phyloP scores from a whole-genome alignment of 2,329 filamentous ascomycete genomes.

The Paecilomyces dactylethromorphus region DNA sequence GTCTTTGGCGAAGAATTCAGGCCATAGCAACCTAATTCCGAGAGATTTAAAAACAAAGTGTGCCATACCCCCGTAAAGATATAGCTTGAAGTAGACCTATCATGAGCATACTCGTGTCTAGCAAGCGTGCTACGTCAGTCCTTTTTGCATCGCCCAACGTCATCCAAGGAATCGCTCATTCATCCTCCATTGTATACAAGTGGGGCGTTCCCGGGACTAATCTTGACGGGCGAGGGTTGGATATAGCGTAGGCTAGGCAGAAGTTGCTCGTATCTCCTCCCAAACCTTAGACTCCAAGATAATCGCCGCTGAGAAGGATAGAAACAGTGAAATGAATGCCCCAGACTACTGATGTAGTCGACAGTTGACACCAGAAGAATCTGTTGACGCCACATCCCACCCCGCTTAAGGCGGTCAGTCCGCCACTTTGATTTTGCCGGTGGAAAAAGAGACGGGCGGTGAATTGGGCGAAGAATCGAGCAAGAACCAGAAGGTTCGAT shows the following conservation, averaged over 20 bases:
- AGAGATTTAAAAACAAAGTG: neutral
- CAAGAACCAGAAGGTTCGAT: slow-evolving; percentile 37
- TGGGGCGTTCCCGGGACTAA: neutral
- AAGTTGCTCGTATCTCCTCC: neutral
- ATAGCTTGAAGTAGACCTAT: neutral
- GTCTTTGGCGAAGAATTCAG: neutral
- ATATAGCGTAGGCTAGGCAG: neutral
- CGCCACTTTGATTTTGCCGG: slow-evolving; percentile 7
- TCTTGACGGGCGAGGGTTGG: neutral
- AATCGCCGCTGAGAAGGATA: neutral
- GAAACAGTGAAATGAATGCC: neutral
- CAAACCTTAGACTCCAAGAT: neutral
- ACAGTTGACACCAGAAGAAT: neutral
- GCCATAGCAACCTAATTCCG: neutral
- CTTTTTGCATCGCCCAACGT: neutral
- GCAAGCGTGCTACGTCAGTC: neutral
- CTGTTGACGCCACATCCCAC: neutral
- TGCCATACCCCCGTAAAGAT: neutral
- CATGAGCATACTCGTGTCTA: neutral
- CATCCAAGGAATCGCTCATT: neutral
- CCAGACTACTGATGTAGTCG: neutral
- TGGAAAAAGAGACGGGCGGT: slow-evolving; percentile 1
- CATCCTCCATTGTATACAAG: neutral
- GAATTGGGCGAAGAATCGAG: slow-evolving; percentile 15
- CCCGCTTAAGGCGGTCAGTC: slow-evolving; percentile 21